Conservation (phyloP, 1,139 yeast species). For the Pichia sp. region DNA sequence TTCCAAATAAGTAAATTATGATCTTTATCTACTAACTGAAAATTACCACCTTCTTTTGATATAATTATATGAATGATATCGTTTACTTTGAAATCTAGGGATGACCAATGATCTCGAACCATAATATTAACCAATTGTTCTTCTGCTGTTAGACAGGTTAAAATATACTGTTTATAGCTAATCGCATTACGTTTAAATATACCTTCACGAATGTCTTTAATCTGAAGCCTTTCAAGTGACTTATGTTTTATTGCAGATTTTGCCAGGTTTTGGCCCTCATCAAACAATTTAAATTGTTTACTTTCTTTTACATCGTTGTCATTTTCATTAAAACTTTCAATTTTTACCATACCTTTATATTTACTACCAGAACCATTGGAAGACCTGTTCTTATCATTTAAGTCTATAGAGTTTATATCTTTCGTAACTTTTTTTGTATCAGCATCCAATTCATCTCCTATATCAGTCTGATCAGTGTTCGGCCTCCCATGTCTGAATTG, state of each 20-base stretch:
- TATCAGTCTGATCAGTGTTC: conserved; percentile 15
- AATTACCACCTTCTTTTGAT: conserved; percentile 32
- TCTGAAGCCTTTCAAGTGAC: conserved; percentile 46
- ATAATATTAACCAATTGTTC: conserved; percentile 37
- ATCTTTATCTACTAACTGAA: conserved; percentile 46
- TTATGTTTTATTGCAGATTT: conserved; percentile 40
- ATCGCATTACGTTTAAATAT: conserved; percentile 31
- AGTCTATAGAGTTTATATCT: not conserved
- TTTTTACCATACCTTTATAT: conserved; percentile 10
- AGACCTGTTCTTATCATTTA: not conserved
- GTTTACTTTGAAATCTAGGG: conserved; percentile 34
- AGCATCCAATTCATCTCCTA: conserved; percentile 3
- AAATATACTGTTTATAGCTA: conserved; percentile 40
- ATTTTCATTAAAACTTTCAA: not conserved
- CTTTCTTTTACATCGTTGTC: not conserved
- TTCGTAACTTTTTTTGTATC: not conserved
- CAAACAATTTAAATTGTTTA: conserved; percentile 12
- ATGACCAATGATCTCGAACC: conserved; percentile 35
- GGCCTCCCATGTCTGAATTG: conserved; percentile 4
- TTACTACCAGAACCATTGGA: not conserved
- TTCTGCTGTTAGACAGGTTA: conserved; percentile 40
- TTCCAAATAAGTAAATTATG: conserved; percentile 64
- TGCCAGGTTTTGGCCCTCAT: conserved; percentile 31
- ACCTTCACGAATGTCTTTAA: conserved; percentile 34
- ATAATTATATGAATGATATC: conserved; percentile 59